These are phyloP conservation scores for Allomyces javanicus DNA, from an alignment of 192 early-diverging fungal genomes.

Conservation along the genomic window DNA sequence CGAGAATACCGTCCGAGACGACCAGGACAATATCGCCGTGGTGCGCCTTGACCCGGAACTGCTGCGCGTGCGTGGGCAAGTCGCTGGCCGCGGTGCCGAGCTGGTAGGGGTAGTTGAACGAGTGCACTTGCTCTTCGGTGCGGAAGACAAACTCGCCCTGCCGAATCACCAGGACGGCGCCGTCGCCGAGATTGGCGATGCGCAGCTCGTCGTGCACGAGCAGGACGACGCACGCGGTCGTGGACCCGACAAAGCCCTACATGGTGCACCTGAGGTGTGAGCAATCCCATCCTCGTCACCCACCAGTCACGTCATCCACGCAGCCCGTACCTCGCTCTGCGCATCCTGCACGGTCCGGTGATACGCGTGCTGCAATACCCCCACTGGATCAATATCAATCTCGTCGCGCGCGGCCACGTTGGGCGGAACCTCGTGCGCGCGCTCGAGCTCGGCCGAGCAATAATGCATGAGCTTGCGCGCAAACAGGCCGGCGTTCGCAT, in stretches of 20 bases:
- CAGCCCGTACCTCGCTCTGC: slow-evolving; percentile 25
- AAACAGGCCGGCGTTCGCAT: slow-evolving; percentile 79
- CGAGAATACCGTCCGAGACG: slow-evolving; percentile 87
- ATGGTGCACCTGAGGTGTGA: not conserved
- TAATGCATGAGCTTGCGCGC: slow-evolving; percentile 91
- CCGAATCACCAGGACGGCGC: slow-evolving; percentile 73
- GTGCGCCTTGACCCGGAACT: slow-evolving; percentile 63
- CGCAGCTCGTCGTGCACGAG: slow-evolving; percentile 75
- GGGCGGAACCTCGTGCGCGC: slow-evolving; percentile 59
- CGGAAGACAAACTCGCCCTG: slow-evolving; percentile 73
- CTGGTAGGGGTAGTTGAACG: slow-evolving; percentile 96
- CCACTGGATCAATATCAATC: slow-evolving; percentile 54
- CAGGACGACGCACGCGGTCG: slow-evolving; percentile 74
- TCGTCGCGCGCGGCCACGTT: slow-evolving; percentile 61
- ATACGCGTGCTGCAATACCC: slow-evolving; percentile 62
- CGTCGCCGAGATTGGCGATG: slow-evolving; percentile 89
- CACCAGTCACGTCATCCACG: too few relatives aligned
- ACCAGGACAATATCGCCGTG: slow-evolving; percentile 84
- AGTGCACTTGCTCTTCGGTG: slow-evolving; percentile 94
- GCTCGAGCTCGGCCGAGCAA: slow-evolving; percentile 52
- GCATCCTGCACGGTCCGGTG: slow-evolving; percentile 53
- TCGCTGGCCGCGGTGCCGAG: slow-evolving; percentile 72
- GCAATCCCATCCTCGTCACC: not conserved
- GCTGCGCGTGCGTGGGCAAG: slow-evolving; percentile 61
- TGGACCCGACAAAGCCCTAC: slow-evolving; percentile 67